A percentile compares a stretch with the other conserved stretches of the same genome.
Conservation (phyloP, 371 early-diverging fungal species). For the Batkoa obscura region DNA sequence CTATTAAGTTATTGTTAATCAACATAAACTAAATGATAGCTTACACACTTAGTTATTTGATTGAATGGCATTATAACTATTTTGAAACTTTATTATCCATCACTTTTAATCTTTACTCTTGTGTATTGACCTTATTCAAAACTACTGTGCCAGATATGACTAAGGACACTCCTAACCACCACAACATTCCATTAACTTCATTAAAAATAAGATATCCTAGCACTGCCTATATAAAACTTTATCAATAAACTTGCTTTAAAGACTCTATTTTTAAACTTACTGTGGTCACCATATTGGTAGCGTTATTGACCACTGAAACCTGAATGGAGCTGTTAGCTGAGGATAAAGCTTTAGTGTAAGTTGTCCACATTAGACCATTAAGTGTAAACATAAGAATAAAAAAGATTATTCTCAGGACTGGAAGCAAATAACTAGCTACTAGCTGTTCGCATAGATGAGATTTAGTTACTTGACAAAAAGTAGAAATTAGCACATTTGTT, state of each 20-base stretch:
- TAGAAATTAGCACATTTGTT: background rate
- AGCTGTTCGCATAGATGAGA: no score
- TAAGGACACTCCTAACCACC: constrained; percentile 1
- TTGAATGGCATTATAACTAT: no score
- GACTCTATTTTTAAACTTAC: background rate
- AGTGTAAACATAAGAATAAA: background rate
- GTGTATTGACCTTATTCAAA: background rate
- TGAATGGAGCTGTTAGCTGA: background rate
- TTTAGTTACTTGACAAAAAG: background rate
- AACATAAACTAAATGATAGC: no score
- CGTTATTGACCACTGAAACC: background rate
- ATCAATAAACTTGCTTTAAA: background rate
- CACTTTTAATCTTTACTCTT: no score
- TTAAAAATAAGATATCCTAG: background rate
- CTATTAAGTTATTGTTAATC: no score
- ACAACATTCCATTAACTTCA: background rate
- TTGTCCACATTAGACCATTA: constrained; percentile 2
- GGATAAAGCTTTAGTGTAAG: background rate
- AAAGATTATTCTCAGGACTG: background rate
- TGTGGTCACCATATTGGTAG: background rate
- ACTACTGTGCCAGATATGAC: background rate
- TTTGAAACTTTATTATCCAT: no score
- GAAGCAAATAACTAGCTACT: background rate
- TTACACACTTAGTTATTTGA: no score
- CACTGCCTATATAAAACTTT: background rate